Percentiles rank a stretch among this genome's conserved stretches.
phyloP scores from a whole-genome alignment of 345 rosid genomes.

The Xanthoceras sorbifolium region DNA sequence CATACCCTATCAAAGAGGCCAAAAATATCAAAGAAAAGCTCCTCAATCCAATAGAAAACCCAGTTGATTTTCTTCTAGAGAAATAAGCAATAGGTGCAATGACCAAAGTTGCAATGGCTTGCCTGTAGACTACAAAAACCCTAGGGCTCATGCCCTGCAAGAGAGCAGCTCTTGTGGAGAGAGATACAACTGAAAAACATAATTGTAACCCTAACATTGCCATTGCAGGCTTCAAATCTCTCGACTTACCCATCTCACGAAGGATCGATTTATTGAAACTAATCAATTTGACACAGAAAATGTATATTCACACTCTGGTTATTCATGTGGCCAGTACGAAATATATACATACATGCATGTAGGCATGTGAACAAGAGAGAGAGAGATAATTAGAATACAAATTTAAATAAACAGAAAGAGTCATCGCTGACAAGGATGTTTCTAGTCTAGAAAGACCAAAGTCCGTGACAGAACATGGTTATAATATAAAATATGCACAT shows the following conservation, averaged over 20 bases:
- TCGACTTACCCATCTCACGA: constrained; percentile 24
- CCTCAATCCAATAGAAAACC: constrained; percentile 33
- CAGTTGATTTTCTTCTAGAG: constrained; percentile 27
- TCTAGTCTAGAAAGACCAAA: no score
- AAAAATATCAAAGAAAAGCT: constrained; percentile 41
- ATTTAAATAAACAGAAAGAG: no score
- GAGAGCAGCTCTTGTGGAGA: constrained; percentile 40
- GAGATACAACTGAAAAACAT: constrained; percentile 31
- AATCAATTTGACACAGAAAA: no score
- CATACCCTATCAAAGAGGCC: constrained; percentile 47
- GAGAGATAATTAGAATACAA: no score
- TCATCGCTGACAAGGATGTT: no score
- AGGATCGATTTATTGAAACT: no score
- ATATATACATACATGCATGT: no score
- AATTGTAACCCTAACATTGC: constrained; percentile 45
- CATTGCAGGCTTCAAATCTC: constrained; percentile 33
- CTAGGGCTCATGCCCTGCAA: constrained; percentile 45
- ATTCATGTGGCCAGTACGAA: no score
- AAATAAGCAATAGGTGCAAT: constrained; percentile 39
- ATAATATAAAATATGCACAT: no score
- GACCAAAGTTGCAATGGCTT: constrained; percentile 39
- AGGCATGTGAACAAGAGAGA: no score
- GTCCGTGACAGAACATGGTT: no score
- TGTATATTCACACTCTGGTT: no score
- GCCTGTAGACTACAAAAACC: constrained; percentile 46